Evolutionary conservation across 2,329 filamentous ascomycete genomes (phyloP).

Genomic region (Paramyrothecium roridum): DNA sequence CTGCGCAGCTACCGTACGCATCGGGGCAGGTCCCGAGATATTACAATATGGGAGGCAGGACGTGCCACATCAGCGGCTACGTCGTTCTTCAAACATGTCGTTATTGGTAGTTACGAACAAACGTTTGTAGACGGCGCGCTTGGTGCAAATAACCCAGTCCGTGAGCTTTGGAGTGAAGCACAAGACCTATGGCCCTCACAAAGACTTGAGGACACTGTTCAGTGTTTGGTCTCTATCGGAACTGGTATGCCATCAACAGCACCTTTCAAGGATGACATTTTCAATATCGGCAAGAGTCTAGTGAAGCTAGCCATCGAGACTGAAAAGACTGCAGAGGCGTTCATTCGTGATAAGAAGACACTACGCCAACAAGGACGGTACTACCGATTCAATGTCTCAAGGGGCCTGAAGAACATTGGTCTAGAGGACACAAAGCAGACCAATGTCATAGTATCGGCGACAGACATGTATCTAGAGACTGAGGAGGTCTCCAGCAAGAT

Average conservation of each 20-base stretch:
- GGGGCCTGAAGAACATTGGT: conserved; percentile 34
- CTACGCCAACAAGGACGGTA: conserved; percentile 29
- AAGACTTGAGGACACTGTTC: no score
- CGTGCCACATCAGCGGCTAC: conserved; percentile 14
- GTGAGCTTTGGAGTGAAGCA: no score
- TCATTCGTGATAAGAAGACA: conserved; percentile 26
- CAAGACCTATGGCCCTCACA: no score
- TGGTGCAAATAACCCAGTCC: no score
- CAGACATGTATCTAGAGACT: background rate
- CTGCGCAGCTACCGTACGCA: conserved; percentile 6
- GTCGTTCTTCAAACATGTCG: conserved; percentile 16
- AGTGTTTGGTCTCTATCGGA: no score
- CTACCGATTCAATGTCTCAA: conserved; percentile 41
- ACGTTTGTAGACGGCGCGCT: conserved; percentile 20
- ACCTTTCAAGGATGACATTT: background rate
- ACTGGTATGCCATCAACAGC: no score
- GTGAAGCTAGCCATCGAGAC: conserved; percentile 31
- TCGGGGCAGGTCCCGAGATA: background rate
- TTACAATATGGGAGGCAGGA: conserved; percentile 9
- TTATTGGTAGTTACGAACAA: conserved; percentile 19
- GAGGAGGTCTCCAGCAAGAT: no score
- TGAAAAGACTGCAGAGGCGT: conserved; percentile 32
- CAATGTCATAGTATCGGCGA: conserved; percentile 13
- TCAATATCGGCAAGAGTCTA: conserved; percentile 4
- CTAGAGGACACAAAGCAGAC: conserved; percentile 28